Conservation (phyloP, 805 yeast species). For the Saturnispora serradocipensis region DNA sequence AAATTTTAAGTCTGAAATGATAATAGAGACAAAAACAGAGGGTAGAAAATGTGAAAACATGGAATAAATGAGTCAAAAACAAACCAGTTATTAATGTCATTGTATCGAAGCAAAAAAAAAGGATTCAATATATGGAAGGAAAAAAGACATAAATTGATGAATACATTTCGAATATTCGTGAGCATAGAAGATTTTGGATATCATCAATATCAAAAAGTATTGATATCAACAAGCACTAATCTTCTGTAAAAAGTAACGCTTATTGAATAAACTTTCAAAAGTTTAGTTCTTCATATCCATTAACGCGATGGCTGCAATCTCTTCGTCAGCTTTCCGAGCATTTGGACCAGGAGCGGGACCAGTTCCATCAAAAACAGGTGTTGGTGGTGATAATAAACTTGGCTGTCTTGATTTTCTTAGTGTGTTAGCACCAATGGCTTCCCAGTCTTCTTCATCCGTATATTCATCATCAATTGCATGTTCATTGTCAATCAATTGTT, state of each 20-base stretch:
- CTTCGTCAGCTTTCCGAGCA: slow-evolving; percentile 22
- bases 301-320: slow-evolving; percentile 28
- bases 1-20: neutral
- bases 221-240: neutral
- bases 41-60: neutral
- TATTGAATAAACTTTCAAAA: neutral
- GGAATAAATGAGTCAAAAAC: neutral
- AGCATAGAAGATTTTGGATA: neutral
- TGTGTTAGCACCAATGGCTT: slow-evolving; percentile 70
- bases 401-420: slow-evolving; percentile 28
- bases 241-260: neutral
- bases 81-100: neutral
- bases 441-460: slow-evolving; percentile 98
- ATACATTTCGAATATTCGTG: neutral
- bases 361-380: slow-evolving; percentile 8
- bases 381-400: slow-evolving; percentile 16
- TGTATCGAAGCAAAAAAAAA: neutral
- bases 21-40: neutral
- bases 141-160: neutral
- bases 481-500: slow-evolving; percentile 15
- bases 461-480: slow-evolving; percentile 18
- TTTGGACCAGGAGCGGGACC: slow-evolving; percentile 6
- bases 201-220: neutral
- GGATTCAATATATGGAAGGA: neutral
- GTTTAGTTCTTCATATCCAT: slow-evolving; percentile 24